Conservation (phyloP, 768 basidiomycete genomes). For the Kwoniella newhampshirensis region DNA sequence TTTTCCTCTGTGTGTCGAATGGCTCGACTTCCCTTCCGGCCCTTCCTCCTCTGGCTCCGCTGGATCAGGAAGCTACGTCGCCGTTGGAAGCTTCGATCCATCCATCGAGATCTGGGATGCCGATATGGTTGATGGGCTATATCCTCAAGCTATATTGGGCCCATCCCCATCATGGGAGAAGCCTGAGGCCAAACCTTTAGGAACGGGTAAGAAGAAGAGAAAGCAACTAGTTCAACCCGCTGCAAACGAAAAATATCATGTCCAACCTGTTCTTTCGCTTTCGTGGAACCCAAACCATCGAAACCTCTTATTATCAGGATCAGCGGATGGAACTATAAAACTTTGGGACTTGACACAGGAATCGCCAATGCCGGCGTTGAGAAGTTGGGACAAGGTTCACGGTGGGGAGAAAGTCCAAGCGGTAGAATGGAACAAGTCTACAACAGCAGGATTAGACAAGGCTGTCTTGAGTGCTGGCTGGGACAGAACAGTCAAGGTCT, state of each 20-base stretch:
- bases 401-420: conserved; percentile 93
- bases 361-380: conserved; percentile 64
- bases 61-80: conserved; percentile 80
- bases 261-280: conserved; percentile 87
- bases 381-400: conserved; percentile 66
- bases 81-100: conserved; percentile 94
- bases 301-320: conserved; percentile 86
- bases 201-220: conserved; percentile 96
- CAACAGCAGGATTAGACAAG: conserved; percentile 63
- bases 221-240: conserved; percentile 75
- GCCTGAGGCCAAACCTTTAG: conserved; percentile 54
- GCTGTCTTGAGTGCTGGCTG: conserved; percentile 91
- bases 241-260: conserved; percentile 70
- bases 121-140: conserved; percentile 88
- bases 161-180: conserved; percentile 60
- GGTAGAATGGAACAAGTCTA: conserved; percentile 83
- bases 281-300: conserved; percentile 89
- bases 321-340: conserved; percentile 93
- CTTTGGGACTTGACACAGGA: conserved; percentile 87
- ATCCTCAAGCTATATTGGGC: conserved; percentile 87
- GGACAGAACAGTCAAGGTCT: conserved; percentile 90
- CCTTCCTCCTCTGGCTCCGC: conserved; percentile 32
- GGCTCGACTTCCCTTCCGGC: conserved; percentile 81
- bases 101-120: conserved; percentile 99
- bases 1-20: conserved; percentile 97